Conservation (phyloP, 768 basidiomycete species). For the Tubosaeta brunneosetosa region DNA sequence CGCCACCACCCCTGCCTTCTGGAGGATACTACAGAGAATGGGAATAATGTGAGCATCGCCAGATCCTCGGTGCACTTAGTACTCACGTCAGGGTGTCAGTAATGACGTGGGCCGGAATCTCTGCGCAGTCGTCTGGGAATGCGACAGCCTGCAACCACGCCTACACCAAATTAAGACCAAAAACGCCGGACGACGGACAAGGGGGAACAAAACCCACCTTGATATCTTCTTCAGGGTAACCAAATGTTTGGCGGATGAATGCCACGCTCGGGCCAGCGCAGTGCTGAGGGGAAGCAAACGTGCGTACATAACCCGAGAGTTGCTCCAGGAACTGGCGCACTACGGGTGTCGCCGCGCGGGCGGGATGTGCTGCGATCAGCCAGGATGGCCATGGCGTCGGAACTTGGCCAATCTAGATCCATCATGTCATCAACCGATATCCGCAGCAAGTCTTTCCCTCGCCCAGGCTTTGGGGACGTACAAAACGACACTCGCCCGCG, state of each 20-base stretch:
- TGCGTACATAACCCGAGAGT: conserved; percentile 60
- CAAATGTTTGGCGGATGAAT: conserved; percentile 75
- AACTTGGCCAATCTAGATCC: conserved; percentile 69
- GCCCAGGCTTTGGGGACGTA: conserved; percentile 38
- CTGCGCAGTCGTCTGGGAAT: conserved; percentile 64
- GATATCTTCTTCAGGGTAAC: conserved; percentile 80
- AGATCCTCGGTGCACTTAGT: neutral
- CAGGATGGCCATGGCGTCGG: conserved; percentile 97
- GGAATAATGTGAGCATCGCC: neutral
- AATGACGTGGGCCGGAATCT: conserved; percentile 63
- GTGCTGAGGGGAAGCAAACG: conserved; percentile 58
- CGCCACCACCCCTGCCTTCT: conserved; percentile 69
- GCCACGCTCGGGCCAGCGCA: conserved; percentile 58
- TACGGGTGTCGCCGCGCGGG: conserved; percentile 46
- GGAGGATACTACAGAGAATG: conserved; percentile 51
- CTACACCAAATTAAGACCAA: conserved; percentile 30
- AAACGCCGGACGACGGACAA: neutral
- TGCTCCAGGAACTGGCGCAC: conserved; percentile 57
- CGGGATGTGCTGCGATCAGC: conserved; percentile 85
- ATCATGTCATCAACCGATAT: neutral
- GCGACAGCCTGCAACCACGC: conserved; percentile 79
- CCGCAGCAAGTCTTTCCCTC: neutral
- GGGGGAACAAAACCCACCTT: conserved; percentile 37
- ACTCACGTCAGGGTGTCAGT: conserved; percentile 65
- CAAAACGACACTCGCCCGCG: conserved; percentile 75